A percentile compares a stretch with the other conserved stretches of the same genome.
Conservation (phyloP, 768 basidiomycete species). For the Russula griseocarnosa region DNA sequence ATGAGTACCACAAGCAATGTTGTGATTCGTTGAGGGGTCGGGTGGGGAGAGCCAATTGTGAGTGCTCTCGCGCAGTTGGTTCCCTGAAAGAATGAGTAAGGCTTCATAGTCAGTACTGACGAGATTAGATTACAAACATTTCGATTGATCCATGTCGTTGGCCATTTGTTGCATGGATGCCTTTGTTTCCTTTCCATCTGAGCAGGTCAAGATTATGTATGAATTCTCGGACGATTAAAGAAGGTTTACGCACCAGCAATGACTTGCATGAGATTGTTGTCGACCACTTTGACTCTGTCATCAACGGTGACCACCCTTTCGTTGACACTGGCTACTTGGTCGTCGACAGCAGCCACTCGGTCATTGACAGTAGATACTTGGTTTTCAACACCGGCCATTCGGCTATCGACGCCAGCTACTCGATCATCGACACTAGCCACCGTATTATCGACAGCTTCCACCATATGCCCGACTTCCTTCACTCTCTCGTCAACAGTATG, state of each 20-base stretch:
- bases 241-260: not conserved
- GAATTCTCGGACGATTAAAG: not conserved
- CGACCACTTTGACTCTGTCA: not conserved
- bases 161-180: not conserved
- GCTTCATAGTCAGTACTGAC: not conserved
- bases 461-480: not conserved
- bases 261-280: not conserved
- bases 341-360: too few species aligned
- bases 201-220: not conserved
- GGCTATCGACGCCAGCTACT: too few species aligned
- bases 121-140: not conserved
- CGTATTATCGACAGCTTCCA: not conserved
- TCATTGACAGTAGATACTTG: too few species aligned
- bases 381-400: too few species aligned
- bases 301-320: too few species aligned
- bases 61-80: not conserved
- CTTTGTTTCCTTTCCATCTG: too few species aligned
- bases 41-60: constrained; percentile 14
- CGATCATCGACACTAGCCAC: not conserved
- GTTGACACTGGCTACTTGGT: too few species aligned
- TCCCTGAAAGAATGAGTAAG: not conserved
- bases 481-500: not conserved
- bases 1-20: not conserved
- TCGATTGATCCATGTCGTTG: not conserved
- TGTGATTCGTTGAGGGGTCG: constrained; percentile 8